Base-by-base conservation (phyloP, 306 rosid species). In the Dryas drummondii region DNA sequence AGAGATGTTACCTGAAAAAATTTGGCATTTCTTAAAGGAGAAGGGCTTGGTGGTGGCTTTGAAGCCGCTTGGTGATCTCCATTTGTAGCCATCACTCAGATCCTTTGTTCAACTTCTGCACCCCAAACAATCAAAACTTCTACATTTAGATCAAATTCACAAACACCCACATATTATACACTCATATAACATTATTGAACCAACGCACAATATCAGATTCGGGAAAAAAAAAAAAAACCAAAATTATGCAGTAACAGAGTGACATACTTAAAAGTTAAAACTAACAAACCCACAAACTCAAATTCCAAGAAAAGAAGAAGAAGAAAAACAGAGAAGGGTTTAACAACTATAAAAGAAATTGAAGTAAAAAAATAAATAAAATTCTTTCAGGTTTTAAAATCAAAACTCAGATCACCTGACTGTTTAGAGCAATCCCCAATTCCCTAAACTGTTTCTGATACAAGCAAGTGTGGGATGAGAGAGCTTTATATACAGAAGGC, bases 31-130 rank as follows among this genome's bases (percentile, higher is more conserved):
- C 91, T 80, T 53, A 87, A 22, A 58, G 91, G 91, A 46, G 91
- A 87, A 50, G 91, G 91, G 57, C 51, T 58, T 32, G 91, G 91
- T 37, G 91, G 91, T 40, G 87, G 83, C 47, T 87, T 87, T 58
- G 77, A 14, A 53, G 88, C 56, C 22, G 71, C 76, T 68, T 73
- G 59, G 19, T n/a, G 59, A 37, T 76, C 82, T 76, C 88, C 88
- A 72, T 87, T 87, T 14, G 91, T 75, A 59, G 85, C 74, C 66
- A 84, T 80, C 74, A 2, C 37, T 32, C 3, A 32, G 37, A 32
- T 32, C 37, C 37, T 32, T 32, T 60, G 55, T 70, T 66, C 51
- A 63, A 77, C 40, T 63, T 76, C 84, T 77, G 84, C 72, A 57
- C 49, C 60, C 13, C 58, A 80, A 64, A 79, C 55, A 54, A 61